Conservation (phyloP, 1,284 basidiomycete genomes). For the Cryptococcus wingfieldii region DNA sequence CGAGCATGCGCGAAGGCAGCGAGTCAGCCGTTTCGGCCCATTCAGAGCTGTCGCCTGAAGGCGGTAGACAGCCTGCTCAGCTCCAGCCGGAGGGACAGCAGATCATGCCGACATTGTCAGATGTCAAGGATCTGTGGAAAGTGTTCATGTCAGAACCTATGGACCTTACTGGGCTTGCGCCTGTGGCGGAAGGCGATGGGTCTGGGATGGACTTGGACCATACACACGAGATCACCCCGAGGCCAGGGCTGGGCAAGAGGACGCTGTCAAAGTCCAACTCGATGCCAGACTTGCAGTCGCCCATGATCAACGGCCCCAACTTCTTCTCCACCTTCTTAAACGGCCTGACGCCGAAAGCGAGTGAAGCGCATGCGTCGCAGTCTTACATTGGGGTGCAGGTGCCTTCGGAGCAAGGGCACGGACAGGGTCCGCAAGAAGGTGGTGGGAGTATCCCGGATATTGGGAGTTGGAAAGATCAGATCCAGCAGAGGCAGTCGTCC, state of each 20-base stretch:
- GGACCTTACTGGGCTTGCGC: slow-evolving; percentile 7
- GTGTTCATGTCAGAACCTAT: slow-evolving; percentile 36
- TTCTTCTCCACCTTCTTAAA: slow-evolving; percentile 21
- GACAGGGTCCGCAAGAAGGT: background rate
- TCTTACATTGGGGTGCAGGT: background rate
- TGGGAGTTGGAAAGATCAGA: slow-evolving; percentile 35
- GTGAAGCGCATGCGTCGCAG: slow-evolving; percentile 13
- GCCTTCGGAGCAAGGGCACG: slow-evolving; percentile 5
- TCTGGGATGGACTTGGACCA: slow-evolving; percentile 1
- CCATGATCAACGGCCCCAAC: slow-evolving; percentile 35
- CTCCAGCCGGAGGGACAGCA: background rate
- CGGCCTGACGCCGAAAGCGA: slow-evolving; percentile 23
- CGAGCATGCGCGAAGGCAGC: background rate
- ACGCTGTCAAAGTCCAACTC: slow-evolving; percentile 40
- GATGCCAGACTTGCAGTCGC: slow-evolving; percentile 58
- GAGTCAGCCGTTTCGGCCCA: background rate
- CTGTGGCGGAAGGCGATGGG: slow-evolving; percentile 11
- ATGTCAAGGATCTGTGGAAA: slow-evolving; percentile 44
- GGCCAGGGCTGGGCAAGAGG: slow-evolving; percentile 23
- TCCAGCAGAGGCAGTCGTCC: slow-evolving; percentile 34
- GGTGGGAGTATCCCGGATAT: slow-evolving; percentile 9
- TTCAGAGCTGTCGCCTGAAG: slow-evolving; percentile 4
- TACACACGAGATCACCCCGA: slow-evolving; percentile 12
- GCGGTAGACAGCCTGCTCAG: slow-evolving; percentile 1
- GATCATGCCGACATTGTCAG: slow-evolving; percentile 24